Base-by-base conservation (phyloP, 257 asterid genomes). In the Misopates orontium region DNA sequence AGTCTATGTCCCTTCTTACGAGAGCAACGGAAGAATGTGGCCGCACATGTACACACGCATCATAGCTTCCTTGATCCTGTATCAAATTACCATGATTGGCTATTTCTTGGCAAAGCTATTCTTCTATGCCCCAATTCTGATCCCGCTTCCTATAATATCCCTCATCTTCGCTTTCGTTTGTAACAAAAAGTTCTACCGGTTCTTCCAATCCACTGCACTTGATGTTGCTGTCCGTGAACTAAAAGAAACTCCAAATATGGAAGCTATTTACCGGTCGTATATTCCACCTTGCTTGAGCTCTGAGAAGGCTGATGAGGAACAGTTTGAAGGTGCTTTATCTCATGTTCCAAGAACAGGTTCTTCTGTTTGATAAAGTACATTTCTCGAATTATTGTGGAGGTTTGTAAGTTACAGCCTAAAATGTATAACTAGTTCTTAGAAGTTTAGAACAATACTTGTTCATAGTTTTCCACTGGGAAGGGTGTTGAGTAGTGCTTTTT, bases 1-100 rank as follows among this genome's bases (percentile, higher is more conserved):
- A 74, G 98, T 93, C 19, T 84, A 74, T n/a, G 90, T 86, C 57
- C 98, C 98, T 49, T 25, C 78, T 11, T 90, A 77, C 42, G 98
- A 93, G 87, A 93, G 85, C 77, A 72, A 85, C 8, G 98, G 98
- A 8, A 83, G 76, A 66, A 82, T 82, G 86, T 93, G 98, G 98
- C 98, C 98, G 0, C 98, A 93, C 77, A 80, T 93, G 49, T 81
- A 69, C 84, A 76, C 70, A 8, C 91, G 96, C 31, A 45, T 93
- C 4, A 7, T 84, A 23, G 96, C 95, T 0, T 44, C 91, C 21
- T 45, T 93, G 86, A 53, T 83, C 65, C 73, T 93, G 44, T 90
- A 62, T 56, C 98, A 93, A 74, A 40, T 75, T 19, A 87, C 96
- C 15, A 93, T 93, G 98, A 1, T 87, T 13, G 97, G 97, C 20